These are phyloP conservation scores for Loxodes magnus DNA, from an alignment of 73 alveolate species.

Conservation along the genomic window DNA sequence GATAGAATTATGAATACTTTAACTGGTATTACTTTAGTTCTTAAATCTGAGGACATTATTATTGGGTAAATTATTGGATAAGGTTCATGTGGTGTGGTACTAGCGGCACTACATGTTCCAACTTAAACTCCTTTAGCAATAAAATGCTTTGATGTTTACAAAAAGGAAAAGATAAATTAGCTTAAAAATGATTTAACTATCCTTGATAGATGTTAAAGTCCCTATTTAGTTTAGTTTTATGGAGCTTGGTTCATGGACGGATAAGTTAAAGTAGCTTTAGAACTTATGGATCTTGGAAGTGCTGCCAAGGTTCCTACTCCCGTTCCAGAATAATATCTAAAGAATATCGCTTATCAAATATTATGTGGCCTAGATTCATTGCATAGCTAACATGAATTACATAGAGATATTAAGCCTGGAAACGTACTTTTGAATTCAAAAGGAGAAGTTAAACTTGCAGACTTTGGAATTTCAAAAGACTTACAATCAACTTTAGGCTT, in stretches of 20 bases:
- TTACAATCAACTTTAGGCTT: conserved; percentile 4
- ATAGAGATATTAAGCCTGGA: conserved; percentile 58
- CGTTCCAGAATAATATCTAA: neutral
- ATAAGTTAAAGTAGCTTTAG: conserved; percentile 73
- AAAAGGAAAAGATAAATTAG: conserved; percentile 65
- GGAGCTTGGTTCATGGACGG: conserved; percentile 91
- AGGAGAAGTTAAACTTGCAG: conserved; percentile 26
- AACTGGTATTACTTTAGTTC: conserved; percentile 1
- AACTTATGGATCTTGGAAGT: conserved; percentile 83
- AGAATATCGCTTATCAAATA: conserved; percentile 19
- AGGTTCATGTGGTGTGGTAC: conserved; percentile 59
- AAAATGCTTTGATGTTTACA: conserved; percentile 63
- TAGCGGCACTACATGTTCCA: conserved; percentile 43
- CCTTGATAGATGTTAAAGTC: conserved; percentile 56
- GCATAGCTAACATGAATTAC: conserved; percentile 47
- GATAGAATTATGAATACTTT: conserved; percentile 10
- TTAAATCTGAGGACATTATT: conserved; percentile 3
- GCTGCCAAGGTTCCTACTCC: conserved; percentile 6
- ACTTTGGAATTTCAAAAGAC: conserved; percentile 12
- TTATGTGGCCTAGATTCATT: conserved; percentile 41
- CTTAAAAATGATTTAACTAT: conserved; percentile 76
- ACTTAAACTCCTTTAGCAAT: conserved; percentile 30
- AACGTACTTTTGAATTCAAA: conserved; percentile 47
- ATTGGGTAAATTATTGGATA: conserved; percentile 30
- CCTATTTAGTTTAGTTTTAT: conserved; percentile 66